Conservation (phyloP, 108 stramenopile genomes). For the Skeletonema grethae region DNA sequence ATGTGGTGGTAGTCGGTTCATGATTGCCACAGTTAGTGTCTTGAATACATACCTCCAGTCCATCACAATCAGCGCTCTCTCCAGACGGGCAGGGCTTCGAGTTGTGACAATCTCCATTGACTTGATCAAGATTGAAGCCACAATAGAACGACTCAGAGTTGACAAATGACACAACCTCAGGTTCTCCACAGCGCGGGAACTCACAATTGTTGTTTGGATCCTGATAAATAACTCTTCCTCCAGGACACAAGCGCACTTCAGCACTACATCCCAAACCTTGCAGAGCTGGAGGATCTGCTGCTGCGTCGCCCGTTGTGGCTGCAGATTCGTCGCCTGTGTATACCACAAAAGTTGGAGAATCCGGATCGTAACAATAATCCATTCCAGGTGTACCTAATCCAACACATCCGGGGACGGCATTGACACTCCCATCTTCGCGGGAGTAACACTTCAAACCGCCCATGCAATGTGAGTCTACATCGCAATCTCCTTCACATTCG, state of each 20-base stretch:
- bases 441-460: slow-evolving; percentile 30
- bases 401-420: slow-evolving; percentile 31
- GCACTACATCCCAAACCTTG: slow-evolving; percentile 30
- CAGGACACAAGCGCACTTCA: slow-evolving; percentile 31
- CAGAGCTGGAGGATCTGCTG: neutral
- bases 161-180: neutral
- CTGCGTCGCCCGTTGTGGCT: neutral
- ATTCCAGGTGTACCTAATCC: slow-evolving; percentile 41
- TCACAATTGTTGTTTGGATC: slow-evolving; percentile 44
- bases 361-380: slow-evolving; percentile 45
- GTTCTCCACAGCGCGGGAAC: slow-evolving; percentile 38
- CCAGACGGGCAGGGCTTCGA: slow-evolving; percentile 16
- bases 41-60: slow-evolving; percentile 20
- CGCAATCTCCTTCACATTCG: slow-evolving; percentile 45
- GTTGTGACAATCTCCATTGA: slow-evolving; percentile 11
- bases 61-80: slow-evolving; percentile 2
- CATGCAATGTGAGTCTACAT: slow-evolving; percentile 32
- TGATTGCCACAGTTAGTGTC: slow-evolving; percentile 5
- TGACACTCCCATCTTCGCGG: slow-evolving; percentile 24
- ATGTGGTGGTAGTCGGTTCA: slow-evolving; percentile 6
- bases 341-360: slow-evolving; percentile 12
- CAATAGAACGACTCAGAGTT: slow-evolving; percentile 2
- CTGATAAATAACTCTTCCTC: slow-evolving; percentile 27
- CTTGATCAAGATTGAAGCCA: slow-evolving; percentile 15
- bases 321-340: neutral